Conservation (phyloP, 768 basidiomycete species). For the Cyathus striatus region DNA sequence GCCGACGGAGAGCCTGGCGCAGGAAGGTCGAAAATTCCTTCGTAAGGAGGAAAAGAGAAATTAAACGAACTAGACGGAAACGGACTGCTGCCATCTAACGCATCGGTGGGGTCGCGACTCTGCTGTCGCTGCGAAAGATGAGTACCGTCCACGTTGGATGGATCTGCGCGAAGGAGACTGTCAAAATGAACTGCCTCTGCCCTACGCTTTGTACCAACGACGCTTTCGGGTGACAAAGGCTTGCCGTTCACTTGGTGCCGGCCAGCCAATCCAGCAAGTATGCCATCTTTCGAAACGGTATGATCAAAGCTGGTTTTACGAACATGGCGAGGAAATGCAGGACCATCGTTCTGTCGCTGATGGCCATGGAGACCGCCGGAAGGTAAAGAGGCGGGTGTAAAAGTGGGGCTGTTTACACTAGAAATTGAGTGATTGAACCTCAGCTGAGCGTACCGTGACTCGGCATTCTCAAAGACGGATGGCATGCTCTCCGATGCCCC, state of each 20-base stretch:
- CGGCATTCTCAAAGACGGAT: conserved; percentile 27
- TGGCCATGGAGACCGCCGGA: conserved; percentile 61
- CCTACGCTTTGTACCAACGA: conserved; percentile 70
- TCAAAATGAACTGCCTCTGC: conserved; percentile 80
- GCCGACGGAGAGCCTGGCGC: conserved; percentile 19
- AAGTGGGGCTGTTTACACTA: conserved; percentile 39
- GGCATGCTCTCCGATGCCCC: conserved; percentile 27
- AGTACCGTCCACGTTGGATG: conserved; percentile 46
- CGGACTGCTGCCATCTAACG: conserved; percentile 34
- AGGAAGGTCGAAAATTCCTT: conserved; percentile 54
- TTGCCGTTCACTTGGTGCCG: conserved; percentile 81
- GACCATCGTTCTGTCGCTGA: conserved; percentile 28
- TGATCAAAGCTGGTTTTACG: conserved; percentile 96
- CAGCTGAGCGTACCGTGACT: conserved; percentile 19
- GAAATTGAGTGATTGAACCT: conserved; percentile 35
- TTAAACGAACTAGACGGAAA: conserved; percentile 71
- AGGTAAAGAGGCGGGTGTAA: conserved; percentile 72
- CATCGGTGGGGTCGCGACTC: conserved; percentile 32
- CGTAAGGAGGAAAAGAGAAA: conserved; percentile 66
- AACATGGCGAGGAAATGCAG: conserved; percentile 79
- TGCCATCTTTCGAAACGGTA: conserved; percentile 69
- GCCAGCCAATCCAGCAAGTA: conserved; percentile 53
- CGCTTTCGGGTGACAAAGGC: conserved; percentile 58
- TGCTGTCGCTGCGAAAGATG: conserved; percentile 18
- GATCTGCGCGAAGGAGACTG: conserved; percentile 76